A percentile compares a stretch with the other conserved stretches of the same genome.
Evolutionary conservation across 1,284 basidiomycete genomes (phyloP).

Genomic region (Moniliophthora roreri): DNA sequence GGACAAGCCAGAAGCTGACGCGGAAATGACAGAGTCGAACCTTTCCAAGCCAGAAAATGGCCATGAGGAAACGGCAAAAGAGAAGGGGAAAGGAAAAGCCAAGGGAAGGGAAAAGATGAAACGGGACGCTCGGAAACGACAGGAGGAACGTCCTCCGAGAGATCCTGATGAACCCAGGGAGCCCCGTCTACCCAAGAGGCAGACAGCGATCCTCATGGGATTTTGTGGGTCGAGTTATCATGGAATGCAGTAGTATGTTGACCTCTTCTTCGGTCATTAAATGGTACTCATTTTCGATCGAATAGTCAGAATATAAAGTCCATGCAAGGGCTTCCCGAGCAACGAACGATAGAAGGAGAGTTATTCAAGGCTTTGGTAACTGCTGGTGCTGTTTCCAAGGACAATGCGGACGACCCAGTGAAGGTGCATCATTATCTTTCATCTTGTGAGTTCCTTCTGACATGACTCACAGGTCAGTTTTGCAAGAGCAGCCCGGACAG

Average conservation of each 20-base stretch:
- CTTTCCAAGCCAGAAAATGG: background rate
- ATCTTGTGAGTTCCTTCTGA: constrained; percentile 1
- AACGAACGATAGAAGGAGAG: constrained; percentile 88
- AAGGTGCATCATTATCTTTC: constrained; percentile 54
- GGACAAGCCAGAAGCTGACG: background rate
- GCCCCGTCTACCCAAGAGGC: constrained; percentile 69
- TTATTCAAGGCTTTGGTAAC: constrained; percentile 88
- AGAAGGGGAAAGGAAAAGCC: constrained; percentile 22
- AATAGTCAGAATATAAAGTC: constrained; percentile 10
- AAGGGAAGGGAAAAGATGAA: constrained; percentile 25
- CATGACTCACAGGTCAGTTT: constrained; percentile 66
- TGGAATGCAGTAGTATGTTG: constrained; percentile 92
- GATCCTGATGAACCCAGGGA: constrained; percentile 27
- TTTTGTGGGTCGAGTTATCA: constrained; percentile 84
- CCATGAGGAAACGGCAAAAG: background rate
- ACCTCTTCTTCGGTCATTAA: constrained; percentile 6
- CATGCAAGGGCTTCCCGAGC: constrained; percentile 50
- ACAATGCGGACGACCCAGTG: constrained; percentile 89
- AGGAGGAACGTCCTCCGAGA: constrained; percentile 22
- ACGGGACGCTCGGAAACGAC: constrained; percentile 30
- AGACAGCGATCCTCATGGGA: constrained; percentile 72
- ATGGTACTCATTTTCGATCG: constrained; percentile 3
- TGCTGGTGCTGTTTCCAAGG: constrained; percentile 88
- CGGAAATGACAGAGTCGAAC: background rate
- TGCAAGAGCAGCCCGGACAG: constrained; percentile 90